phyloP scores from a whole-genome alignment of 2,329 filamentous ascomycete genomes.

The Aschersonia sp. region DNA sequence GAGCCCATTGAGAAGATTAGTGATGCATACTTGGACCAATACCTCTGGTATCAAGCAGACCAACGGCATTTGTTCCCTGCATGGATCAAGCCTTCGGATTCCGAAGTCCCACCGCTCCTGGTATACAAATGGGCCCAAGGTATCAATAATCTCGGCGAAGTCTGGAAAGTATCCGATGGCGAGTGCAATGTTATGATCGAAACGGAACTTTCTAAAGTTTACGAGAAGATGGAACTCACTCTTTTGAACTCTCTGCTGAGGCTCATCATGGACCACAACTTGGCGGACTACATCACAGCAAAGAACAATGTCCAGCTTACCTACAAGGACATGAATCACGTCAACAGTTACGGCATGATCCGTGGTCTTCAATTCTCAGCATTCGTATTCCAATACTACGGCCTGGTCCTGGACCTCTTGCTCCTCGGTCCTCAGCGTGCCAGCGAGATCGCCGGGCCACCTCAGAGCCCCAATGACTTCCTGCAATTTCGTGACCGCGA shows the following conservation, averaged over 20 bases:
- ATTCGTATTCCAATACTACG: slow-evolving; percentile 98
- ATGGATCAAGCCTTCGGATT: slow-evolving; percentile 98
- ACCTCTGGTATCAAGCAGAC: slow-evolving; percentile 97
- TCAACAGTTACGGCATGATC: slow-evolving; percentile 97
- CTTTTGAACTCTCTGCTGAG: slow-evolving; percentile 84
- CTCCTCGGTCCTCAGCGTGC: slow-evolving; percentile 86
- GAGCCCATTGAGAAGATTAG: slow-evolving; percentile 99
- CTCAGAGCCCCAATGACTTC: slow-evolving; percentile 91
- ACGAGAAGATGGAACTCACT: slow-evolving; percentile 97
- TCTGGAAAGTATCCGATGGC: slow-evolving; percentile 87
- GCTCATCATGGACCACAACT: slow-evolving; percentile 97
- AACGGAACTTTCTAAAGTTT: slow-evolving; percentile 96
- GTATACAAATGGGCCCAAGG: slow-evolving; percentile 99
- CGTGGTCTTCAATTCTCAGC: slow-evolving; percentile 94
- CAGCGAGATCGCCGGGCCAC: slow-evolving; percentile 93
- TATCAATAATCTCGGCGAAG: slow-evolving; percentile 92
- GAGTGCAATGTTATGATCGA: slow-evolving; percentile 99
- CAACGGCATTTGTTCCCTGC: slow-evolving; percentile 92
- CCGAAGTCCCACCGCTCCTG: slow-evolving; percentile 84
- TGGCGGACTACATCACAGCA: slow-evolving; percentile 96
- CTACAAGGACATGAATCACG: slow-evolving; percentile 99
- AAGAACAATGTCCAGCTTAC: slow-evolving; percentile 99
- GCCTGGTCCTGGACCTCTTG: slow-evolving; percentile 83
- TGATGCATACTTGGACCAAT: slow-evolving; percentile 95
- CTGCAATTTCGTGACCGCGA: slow-evolving; percentile 89